These are phyloP conservation scores for Chaetoscypha palmicola DNA, from an alignment of 2,329 filamentous ascomycete genomes.

Conservation along the genomic window DNA sequence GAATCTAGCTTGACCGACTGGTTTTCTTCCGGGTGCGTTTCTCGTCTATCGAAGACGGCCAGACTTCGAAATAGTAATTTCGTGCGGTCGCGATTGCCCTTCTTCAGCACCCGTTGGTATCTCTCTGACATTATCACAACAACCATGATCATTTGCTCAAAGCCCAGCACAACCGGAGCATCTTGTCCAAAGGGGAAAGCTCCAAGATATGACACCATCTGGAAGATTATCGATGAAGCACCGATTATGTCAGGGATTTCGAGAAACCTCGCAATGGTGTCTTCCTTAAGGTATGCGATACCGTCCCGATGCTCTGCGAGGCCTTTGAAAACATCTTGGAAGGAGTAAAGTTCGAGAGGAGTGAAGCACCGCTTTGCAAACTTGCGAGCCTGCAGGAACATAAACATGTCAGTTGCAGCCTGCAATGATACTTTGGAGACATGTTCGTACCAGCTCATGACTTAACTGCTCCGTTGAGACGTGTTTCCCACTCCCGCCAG, in stretches of 20 bases:
- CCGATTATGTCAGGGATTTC: conserved; percentile 64
- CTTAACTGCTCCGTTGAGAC: conserved; percentile 28
- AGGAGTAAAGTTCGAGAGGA: conserved; percentile 63
- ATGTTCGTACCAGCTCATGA: conserved; percentile 27
- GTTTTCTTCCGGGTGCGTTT: conserved; percentile 23
- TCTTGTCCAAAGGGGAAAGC: conserved; percentile 68
- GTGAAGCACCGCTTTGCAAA: conserved; percentile 68
- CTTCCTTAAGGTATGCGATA: conserved; percentile 61
- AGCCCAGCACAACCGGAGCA: conserved; percentile 61
- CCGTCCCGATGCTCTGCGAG: conserved; percentile 58
- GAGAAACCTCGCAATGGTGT: conserved; percentile 64
- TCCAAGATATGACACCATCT: conserved; percentile 63
- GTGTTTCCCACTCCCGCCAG: conserved; percentile 20
- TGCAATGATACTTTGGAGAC: neutral
- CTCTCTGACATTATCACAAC: conserved; percentile 66
- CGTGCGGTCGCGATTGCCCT: conserved; percentile 49
- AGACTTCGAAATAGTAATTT: conserved; percentile 65
- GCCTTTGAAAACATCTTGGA: conserved; percentile 65
- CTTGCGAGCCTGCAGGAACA: conserved; percentile 43
- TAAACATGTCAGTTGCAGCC: conserved; percentile 8
- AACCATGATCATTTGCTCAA: conserved; percentile 65
- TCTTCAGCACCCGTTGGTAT: conserved; percentile 55
- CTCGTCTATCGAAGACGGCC: conserved; percentile 60
- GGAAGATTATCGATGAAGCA: conserved; percentile 62
- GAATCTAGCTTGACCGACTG: conserved; percentile 33